Evolutionary conservation across 257 asterid genomes (phyloP), one percentile per base, ranked within the genome.

Genomic region (Solanum gracilifrons): DNA sequence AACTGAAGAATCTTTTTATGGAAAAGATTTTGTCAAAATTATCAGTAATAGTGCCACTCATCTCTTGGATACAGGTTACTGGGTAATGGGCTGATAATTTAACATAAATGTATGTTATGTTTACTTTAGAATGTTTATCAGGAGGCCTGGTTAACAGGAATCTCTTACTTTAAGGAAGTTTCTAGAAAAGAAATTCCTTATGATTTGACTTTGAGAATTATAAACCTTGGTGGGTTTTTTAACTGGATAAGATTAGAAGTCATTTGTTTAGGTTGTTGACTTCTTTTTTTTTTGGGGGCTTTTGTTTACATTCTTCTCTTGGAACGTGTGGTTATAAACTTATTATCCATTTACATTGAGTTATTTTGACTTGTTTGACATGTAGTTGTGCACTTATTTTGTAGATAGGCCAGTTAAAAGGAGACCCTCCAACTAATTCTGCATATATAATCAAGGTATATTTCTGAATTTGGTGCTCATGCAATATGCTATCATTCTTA

Each of bases 321-420:
- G 64, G 66, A 35, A 43, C 9, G 13, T 43, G 37, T 41, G 66
- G 39, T 43, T 43, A 43, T 79, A 27, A 27, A 43, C 66, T 18
- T 43, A 31, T 10, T 82, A 46, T 82, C 37, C 39, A 82, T 88
- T 90, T 92, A 88, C 90, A 83, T 88, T 85, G 85, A 92, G 94
- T 94, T 91, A 90, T 90, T 91, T 92, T 87, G 89, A 83, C 91
- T 90, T 93, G 92, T 93, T 94, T 97, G 98, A 97, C 98, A 89
- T 94, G 97, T 94, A 94, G 96, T 94, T 91, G 88, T 96, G 91
- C 93, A 88, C 94, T 95, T 95, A 92, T 95, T 95, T 96, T 92
- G 94, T 89, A 94, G 98, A 92, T 85, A 85, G 93, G 89, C 84
- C 94, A 92, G 90, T 87, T 88, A 69, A 93, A 90, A 87, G 93